A percentile compares a stretch with the other conserved stretches of the same genome.
phyloP scores from a whole-genome alignment of 352 stramenopile genomes.

The Plasmopara muralis region DNA sequence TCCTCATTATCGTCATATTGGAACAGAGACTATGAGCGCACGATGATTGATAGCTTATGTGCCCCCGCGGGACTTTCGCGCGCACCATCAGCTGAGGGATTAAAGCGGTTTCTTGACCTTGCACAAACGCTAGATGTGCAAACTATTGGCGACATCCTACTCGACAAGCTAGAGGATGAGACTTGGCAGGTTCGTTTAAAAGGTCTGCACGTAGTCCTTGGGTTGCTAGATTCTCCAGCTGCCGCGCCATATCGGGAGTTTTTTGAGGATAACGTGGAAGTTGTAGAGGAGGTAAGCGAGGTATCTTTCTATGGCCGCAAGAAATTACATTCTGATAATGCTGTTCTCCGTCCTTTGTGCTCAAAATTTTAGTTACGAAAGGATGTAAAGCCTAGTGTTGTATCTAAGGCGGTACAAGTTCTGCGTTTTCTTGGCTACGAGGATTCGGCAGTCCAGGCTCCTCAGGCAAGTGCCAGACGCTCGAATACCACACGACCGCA shows the following conservation, averaged over 20 bases:
- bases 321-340: slow-evolving; percentile 1
- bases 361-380: slow-evolving; percentile 36
- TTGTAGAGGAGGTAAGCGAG: slow-evolving; percentile 57
- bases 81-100: slow-evolving; percentile 61
- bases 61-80: slow-evolving; percentile 66
- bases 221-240: slow-evolving; percentile 64
- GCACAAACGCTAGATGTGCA: slow-evolving; percentile 79
- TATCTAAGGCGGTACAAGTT: slow-evolving; percentile 67
- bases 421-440: slow-evolving; percentile 58
- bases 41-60: slow-evolving; percentile 80
- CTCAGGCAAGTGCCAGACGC: slow-evolving; percentile 9
- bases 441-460: slow-evolving; percentile 29
- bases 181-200: slow-evolving; percentile 82
- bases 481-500: slow-evolving; percentile 9
- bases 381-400: slow-evolving; percentile 73
- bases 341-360: neutral
- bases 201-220: slow-evolving; percentile 71
- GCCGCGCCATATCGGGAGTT: slow-evolving; percentile 63
- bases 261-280: slow-evolving; percentile 80
- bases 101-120: slow-evolving; percentile 83
- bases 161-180: slow-evolving; percentile 82
- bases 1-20: slow-evolving; percentile 4
- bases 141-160: slow-evolving; percentile 78
- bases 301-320: neutral
- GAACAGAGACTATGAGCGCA: slow-evolving; percentile 73